Evolutionary conservation across 805 yeast species (phyloP), one percentile per base, ranked within the genome.

Genomic region (Starmerella vitae): DNA sequence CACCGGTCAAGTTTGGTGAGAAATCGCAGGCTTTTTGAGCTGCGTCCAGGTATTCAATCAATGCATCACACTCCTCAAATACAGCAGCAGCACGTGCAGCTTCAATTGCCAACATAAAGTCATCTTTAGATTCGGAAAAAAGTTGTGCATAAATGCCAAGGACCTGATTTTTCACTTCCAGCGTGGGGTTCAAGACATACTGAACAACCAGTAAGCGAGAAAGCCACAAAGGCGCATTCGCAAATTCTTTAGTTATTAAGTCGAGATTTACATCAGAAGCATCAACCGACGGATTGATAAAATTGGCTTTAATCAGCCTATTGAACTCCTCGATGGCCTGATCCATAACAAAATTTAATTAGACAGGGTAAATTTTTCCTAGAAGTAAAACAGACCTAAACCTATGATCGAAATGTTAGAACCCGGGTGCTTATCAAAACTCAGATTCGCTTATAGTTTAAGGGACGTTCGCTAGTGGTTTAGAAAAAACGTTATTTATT

Each of bases 61-160:
- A 55, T 19, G 37, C 36, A 3, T 43, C 48, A 2, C 56, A 56
- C 22, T 60, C 54, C n/a, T 51, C 59, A 39, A 57, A 53, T 15
- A 59, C 44, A 5, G 54, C 44, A 27, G 52, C 50, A 3, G 61
- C 62, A 49, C 86, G 69, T 3, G 91, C 76, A 33, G 64, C 61
- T 56, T 88, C 97, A 41, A 83, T 58, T 47, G 73, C 70, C 54
- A 63, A 78, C 0, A 66, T 48, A 5, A 71, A 59, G 26, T 68
- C 64, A 7, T 77, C 41, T 8, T 38, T 63, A 55, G 39, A 60
- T 12, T 15, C 24, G 13, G 21, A 21, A 9, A 28, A 41, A 4
- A 52, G 49, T 5, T 46, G 49, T 6, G 51, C 56, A 27, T 45
- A 45, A n/a, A 33, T 17, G 10, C 12, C 17, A 7, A 39, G 26